Evolutionary conservation across 257 asterid species (phyloP).

Genomic region (Nicotiana benthamiana): DNA sequence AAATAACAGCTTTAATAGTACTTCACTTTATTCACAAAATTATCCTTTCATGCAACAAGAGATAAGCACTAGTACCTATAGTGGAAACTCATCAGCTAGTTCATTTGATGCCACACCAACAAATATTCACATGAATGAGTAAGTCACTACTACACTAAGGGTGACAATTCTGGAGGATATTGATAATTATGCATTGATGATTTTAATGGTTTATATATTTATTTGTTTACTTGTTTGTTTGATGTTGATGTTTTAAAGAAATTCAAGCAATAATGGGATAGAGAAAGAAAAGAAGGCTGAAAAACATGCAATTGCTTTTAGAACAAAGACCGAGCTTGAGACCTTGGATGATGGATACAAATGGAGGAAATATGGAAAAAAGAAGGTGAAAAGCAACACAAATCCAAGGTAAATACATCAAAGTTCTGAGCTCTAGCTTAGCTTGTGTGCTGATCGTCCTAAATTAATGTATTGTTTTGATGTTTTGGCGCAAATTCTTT

Average conservation of each 20-base stretch:
- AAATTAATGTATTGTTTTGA: background rate
- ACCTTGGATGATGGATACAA: constrained; percentile 59
- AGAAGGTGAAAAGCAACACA: constrained; percentile 51
- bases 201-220: background rate
- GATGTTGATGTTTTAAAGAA: background rate
- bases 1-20: background rate
- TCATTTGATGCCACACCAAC: constrained; percentile 8
- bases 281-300: constrained; percentile 1
- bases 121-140: constrained; percentile 11
- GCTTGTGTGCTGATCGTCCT: background rate
- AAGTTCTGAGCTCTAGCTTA: background rate
- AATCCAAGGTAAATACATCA: constrained; percentile 44
- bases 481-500: background rate
- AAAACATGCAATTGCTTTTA: constrained; percentile 24
- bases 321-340: constrained; percentile 43
- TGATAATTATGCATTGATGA: background rate
- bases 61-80: constrained; percentile 5
- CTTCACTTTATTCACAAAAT: background rate
- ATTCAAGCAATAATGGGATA: constrained; percentile 2
- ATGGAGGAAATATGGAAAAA: constrained; percentile 79
- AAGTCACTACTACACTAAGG: background rate
- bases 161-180: background rate
- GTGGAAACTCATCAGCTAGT: constrained; percentile 5
- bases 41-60: background rate
- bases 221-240: background rate